These are phyloP conservation scores for Chytriomyces sp. DNA, from an alignment of 192 early-diverging fungal genomes.

Conservation along the genomic window DNA sequence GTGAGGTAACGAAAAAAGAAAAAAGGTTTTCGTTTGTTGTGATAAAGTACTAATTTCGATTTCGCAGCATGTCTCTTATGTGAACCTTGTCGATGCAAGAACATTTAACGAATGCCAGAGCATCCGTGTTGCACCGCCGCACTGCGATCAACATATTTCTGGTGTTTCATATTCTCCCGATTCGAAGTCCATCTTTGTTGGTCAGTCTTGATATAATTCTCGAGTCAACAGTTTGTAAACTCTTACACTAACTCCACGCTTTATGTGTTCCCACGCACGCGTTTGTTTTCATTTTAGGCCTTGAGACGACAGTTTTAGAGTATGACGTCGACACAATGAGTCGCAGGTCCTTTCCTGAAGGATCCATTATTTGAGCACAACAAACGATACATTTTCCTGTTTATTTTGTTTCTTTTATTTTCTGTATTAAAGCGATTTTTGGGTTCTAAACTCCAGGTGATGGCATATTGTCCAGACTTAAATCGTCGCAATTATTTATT, in stretches of 20 bases:
- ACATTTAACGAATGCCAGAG: slow-evolving; percentile 83
- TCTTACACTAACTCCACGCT: neutral
- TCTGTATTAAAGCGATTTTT: too few species aligned
- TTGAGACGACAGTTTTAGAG: slow-evolving; percentile 84
- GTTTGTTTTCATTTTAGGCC: slow-evolving; percentile 51
- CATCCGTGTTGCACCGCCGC: slow-evolving; percentile 72
- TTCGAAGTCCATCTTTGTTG: slow-evolving; percentile 85
- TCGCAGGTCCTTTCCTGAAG: slow-evolving; percentile 81
- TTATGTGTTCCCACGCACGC: neutral
- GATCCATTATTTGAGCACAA: slow-evolving; percentile 68
- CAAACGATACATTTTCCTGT: too few species aligned
- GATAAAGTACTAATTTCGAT: neutral
- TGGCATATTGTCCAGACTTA: too few species aligned
- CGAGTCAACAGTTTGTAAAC: neutral
- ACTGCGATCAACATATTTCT: slow-evolving; percentile 79
- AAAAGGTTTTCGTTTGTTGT: neutral
- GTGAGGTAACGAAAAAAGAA: slow-evolving; percentile 46
- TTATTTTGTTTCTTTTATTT: too few species aligned
- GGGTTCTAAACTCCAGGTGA: too few species aligned
- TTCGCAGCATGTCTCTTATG: slow-evolving; percentile 75
- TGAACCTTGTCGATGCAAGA: slow-evolving; percentile 89
- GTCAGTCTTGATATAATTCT: slow-evolving; percentile 50
- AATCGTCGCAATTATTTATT: too few species aligned
- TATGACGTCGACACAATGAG: slow-evolving; percentile 79
- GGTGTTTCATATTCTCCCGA: slow-evolving; percentile 85